Evolutionary conservation across 2,329 filamentous ascomycete genomes (phyloP), one percentile per base, ranked within the genome.

Genomic region (Exophiala mesophila): DNA sequence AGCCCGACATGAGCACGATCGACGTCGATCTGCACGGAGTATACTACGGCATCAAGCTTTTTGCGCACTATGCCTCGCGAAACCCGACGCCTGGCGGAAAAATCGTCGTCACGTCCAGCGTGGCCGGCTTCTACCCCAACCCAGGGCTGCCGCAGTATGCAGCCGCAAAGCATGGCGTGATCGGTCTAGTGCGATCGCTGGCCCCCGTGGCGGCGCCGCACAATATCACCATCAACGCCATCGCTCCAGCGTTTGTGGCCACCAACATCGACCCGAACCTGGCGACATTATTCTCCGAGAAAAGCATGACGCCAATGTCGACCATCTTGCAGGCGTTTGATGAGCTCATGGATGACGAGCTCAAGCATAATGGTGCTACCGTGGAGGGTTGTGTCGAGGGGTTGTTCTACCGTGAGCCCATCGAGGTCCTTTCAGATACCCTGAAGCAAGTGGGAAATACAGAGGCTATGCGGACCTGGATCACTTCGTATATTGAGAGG

Each of bases 211-310:
- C 78, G 58, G 71, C 70, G 1, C 55, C 64, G 3, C 53, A 64
- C 34, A 69, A 68, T 3, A 77, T 80, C 42, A 70, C 76, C 36
- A 73, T 80, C 57, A 81, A 80, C 53, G 74, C 74, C 2, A 70
- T 80, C n/a, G 78, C 76, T 41, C 76, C 76, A 0, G 73, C 32
- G 18, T 34, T 34, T 19, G 20, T 34, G 4, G n/a, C 20, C 7
- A 34, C 32, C 7, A 34, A 34, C 18, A 13, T 34, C 6, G 15
- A 13, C 12, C 16, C 32, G 4, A 13, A 34, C 16, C 7, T 34
- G 13, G 20, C 7, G 20, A 17, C 17, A 6, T 12, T 34, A 34
- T 34, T 34, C n/a, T 17, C 32, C 7, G 20, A 34, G 16, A 17
- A 34, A 10, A 13, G 20, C 20, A 34, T 34, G 12, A 34, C 32